Evolutionary conservation across 2,329 filamentous ascomycete genomes (phyloP).

Genomic region (Stagonosporopsis rhizophila): DNA sequence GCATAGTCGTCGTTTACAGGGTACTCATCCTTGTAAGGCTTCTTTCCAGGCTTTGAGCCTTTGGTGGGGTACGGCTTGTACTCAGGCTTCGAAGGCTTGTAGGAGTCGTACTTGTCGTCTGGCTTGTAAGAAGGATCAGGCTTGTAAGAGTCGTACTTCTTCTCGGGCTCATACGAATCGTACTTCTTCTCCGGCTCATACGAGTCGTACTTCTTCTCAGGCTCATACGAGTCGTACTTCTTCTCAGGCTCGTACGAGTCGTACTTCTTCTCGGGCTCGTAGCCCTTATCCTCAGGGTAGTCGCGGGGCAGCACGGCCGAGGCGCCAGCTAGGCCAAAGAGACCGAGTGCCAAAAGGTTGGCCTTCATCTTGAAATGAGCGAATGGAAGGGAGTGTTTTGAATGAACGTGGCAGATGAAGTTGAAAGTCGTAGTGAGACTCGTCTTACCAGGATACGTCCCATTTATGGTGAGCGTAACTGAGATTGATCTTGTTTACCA

Average conservation of each 20-base stretch:
- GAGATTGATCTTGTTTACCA: conserved; percentile 38
- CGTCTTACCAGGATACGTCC: conserved; percentile 27
- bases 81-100: not conserved
- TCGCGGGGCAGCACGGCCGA: conserved; percentile 19
- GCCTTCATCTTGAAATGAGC: conserved; percentile 34
- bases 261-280: not conserved
- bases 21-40: conserved; percentile 1
- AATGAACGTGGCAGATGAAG: conserved; percentile 30
- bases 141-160: not conserved
- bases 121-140: not conserved
- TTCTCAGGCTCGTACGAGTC: not conserved
- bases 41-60: not conserved
- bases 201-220: not conserved
- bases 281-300: conserved; percentile 1
- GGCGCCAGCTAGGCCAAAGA: conserved; percentile 31
- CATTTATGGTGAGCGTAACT: conserved; percentile 36
- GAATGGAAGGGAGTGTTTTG: conserved; percentile 24
- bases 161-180: not conserved
- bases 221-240: not conserved
- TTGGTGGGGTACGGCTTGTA: not conserved
- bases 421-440: conserved; percentile 27
- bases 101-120: not conserved
- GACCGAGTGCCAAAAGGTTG: conserved; percentile 19
- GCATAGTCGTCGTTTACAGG: conserved; percentile 2
- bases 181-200: not conserved